A percentile compares a stretch with the other conserved stretches of the same genome.
phyloP scores from a whole-genome alignment of 2,329 filamentous ascomycete species.

The Calonectria naviculata region DNA sequence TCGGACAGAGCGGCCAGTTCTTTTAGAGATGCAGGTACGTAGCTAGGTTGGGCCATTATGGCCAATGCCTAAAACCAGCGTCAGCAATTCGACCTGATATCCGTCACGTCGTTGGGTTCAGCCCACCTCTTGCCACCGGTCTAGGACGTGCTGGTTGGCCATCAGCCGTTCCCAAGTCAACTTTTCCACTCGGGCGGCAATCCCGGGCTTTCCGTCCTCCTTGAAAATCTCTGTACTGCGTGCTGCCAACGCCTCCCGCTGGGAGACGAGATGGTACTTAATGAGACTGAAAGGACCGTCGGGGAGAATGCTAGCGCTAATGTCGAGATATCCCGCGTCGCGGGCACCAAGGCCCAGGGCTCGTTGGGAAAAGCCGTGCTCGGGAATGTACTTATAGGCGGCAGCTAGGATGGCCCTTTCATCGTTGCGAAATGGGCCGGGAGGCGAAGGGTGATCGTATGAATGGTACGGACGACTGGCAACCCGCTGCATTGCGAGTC shows the following conservation, averaged over 20 bases:
- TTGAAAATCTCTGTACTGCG: conserved; percentile 54
- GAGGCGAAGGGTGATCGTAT: conserved; percentile 70
- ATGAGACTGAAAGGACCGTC: conserved; percentile 86
- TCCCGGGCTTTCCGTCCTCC: conserved; percentile 50
- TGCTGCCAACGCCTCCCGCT: conserved; percentile 69
- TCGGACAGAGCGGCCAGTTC: conserved; percentile 88
- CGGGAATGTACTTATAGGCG: conserved; percentile 82
- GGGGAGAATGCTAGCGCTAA: conserved; percentile 85
- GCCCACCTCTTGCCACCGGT: conserved; percentile 87
- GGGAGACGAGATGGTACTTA: conserved; percentile 77
- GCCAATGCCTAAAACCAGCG: conserved; percentile 76
- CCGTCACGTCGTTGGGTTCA: not conserved
- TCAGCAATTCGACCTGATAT: conserved; percentile 25
- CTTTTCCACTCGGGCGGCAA: conserved; percentile 74
- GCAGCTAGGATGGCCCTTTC: conserved; percentile 84
- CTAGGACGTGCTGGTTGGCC: conserved; percentile 78
- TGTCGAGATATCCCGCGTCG: conserved; percentile 88
- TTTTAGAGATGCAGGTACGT: conserved; percentile 78
- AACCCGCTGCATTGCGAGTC: conserved; percentile 24
- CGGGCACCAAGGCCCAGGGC: conserved; percentile 82
- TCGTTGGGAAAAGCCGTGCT: conserved; percentile 82
- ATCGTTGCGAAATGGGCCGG: conserved; percentile 71
- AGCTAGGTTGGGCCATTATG: conserved; percentile 86
- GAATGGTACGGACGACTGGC: conserved; percentile 72
- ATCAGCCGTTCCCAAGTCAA: conserved; percentile 82